phyloP scores from a whole-genome alignment of 495 filamentous ascomycete genomes.

The Podospora appendiculata region DNA sequence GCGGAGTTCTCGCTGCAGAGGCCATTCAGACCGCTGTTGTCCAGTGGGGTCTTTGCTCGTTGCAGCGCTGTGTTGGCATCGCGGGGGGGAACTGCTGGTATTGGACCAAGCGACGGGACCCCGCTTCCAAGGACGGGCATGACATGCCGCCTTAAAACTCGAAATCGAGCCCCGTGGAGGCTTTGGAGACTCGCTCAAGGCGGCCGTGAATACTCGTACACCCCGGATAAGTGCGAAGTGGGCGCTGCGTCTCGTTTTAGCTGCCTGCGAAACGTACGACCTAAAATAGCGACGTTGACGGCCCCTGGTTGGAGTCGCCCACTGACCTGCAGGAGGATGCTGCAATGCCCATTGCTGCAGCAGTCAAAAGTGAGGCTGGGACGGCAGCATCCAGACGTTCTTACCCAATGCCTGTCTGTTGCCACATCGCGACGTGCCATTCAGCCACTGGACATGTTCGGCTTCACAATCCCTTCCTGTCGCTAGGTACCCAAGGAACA shows the following conservation, averaged over 20 bases:
- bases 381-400: constrained; percentile 1
- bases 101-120: too few species aligned
- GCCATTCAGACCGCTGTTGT: constrained; percentile 8
- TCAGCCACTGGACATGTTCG: constrained; percentile 6
- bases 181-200: too few species aligned
- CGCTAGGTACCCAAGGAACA: not conserved
- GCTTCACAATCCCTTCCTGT: not conserved
- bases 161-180: too few species aligned
- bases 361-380: constrained; percentile 15
- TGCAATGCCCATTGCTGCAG: constrained; percentile 5
- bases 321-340: constrained; percentile 13
- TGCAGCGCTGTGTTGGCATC: constrained; percentile 23
- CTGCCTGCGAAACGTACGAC: not conserved
- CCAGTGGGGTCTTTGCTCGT: constrained; percentile 5
- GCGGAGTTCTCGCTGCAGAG: constrained; percentile 10
- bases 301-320: constrained; percentile 1
- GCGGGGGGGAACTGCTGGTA: constrained; percentile 3
- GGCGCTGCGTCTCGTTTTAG: not conserved
- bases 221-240: too few species aligned
- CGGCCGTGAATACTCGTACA: too few species aligned
- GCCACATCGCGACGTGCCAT: constrained; percentile 11
- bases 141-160: too few species aligned
- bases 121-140: too few species aligned
- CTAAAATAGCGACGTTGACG: constrained; percentile 9
- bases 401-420: constrained; percentile 10